Evolutionary conservation across 192 early-diverging fungal species (phyloP).

Genomic region (Coemansia sp.): DNA sequence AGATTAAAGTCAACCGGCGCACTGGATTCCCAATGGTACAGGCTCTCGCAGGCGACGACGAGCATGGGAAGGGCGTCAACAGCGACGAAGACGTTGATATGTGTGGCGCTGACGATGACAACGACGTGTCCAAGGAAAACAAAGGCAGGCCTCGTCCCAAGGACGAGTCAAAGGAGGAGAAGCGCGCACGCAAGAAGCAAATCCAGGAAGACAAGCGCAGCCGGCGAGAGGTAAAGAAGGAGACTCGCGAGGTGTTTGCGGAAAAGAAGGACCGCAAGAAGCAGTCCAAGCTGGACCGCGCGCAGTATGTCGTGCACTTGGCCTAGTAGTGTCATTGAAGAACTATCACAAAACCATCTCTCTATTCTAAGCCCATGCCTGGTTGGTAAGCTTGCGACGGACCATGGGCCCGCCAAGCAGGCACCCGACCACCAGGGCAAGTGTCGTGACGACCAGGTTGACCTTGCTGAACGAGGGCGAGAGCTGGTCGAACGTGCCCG

Average conservation of each 20-base stretch:
- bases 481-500: slow-evolving; percentile 89
- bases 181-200: slow-evolving; percentile 82
- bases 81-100: slow-evolving; percentile 18
- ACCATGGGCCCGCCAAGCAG: slow-evolving; percentile 73
- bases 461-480: slow-evolving; percentile 89
- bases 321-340: slow-evolving; percentile 1
- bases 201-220: slow-evolving; percentile 73
- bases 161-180: slow-evolving; percentile 88
- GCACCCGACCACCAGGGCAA: slow-evolving; percentile 71
- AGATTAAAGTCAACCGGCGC: slow-evolving; percentile 69
- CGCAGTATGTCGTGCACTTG: slow-evolving; percentile 38
- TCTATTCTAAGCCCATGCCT: slow-evolving; percentile 53
- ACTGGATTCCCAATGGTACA: slow-evolving; percentile 66
- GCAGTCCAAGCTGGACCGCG: slow-evolving; percentile 52
- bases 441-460: slow-evolving; percentile 77
- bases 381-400: slow-evolving; percentile 55
- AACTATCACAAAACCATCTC: neutral
- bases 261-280: slow-evolving; percentile 39
- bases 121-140: slow-evolving; percentile 51
- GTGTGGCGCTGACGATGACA: slow-evolving; percentile 11
- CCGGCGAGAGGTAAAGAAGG: slow-evolving; percentile 47
- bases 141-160: slow-evolving; percentile 70
- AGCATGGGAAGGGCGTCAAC: slow-evolving; percentile 24
- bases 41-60: slow-evolving; percentile 19
- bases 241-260: slow-evolving; percentile 36